Evolutionary conservation across 805 yeast species (phyloP).

Genomic region (Starmerella davenportii): DNA sequence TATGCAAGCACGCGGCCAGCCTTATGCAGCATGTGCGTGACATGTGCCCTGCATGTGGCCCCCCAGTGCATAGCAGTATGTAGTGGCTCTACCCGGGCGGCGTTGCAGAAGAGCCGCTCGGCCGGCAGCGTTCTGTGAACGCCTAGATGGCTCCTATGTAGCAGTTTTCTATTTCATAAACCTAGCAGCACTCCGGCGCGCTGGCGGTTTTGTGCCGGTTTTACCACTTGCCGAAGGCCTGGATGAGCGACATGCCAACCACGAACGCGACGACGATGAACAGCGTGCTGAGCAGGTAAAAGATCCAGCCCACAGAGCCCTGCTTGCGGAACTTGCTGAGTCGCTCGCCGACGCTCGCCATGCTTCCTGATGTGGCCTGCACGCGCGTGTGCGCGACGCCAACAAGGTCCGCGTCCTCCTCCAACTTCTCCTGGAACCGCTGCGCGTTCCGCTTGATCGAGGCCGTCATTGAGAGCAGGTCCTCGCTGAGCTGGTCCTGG

Average conservation of each 20-base stretch:
- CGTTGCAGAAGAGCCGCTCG: too few species aligned
- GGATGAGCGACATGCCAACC: slow-evolving; percentile 23
- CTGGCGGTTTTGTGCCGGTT: not conserved
- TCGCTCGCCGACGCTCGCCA: slow-evolving; percentile 23
- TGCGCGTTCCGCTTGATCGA: slow-evolving; percentile 33
- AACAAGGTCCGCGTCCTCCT: slow-evolving; percentile 23
- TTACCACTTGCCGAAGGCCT: slow-evolving; percentile 25
- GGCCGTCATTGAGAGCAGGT: slow-evolving; percentile 32
- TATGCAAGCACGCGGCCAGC: too few species aligned
- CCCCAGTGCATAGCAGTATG: too few species aligned
- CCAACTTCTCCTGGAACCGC: slow-evolving; percentile 26
- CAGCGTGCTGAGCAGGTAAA: slow-evolving; percentile 23
- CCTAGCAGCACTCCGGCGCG: too few species aligned
- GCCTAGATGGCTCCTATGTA: too few species aligned
- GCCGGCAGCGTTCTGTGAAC: too few species aligned
- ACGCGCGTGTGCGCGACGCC: slow-evolving; percentile 22
- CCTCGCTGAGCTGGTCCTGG: slow-evolving; percentile 34
- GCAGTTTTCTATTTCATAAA: too few species aligned
- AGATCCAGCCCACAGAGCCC: slow-evolving; percentile 26
- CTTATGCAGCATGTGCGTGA: too few species aligned
- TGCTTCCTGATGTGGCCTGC: slow-evolving; percentile 21
- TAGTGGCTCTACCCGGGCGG: too few species aligned
- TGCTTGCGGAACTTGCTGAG: slow-evolving; percentile 21
- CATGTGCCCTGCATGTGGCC: too few species aligned
- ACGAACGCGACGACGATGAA: slow-evolving; percentile 13